A percentile compares a stretch with the other conserved stretches of the same genome.
Evolutionary conservation across 2,329 filamentous ascomycete genomes (phyloP).

Genomic region (Albifimbria verrucaria): DNA sequence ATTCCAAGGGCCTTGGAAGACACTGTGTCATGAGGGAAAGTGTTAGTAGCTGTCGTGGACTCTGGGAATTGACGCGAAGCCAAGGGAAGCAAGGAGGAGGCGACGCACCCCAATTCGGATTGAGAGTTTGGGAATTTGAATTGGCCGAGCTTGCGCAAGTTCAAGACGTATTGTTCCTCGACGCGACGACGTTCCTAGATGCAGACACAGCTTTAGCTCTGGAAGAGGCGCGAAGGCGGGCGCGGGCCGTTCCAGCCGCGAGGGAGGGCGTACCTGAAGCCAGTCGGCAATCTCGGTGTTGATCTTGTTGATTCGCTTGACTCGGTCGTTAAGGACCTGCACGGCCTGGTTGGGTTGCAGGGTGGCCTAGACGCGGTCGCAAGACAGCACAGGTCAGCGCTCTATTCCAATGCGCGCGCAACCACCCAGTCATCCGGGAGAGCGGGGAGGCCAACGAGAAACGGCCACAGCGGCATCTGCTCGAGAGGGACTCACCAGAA

Average conservation of each 20-base stretch:
- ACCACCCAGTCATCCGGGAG: not conserved
- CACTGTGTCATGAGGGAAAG: constrained; percentile 46
- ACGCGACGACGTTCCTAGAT: constrained; percentile 83
- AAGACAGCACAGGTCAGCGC: not conserved
- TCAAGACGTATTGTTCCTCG: constrained; percentile 84
- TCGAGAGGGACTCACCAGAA: constrained; percentile 79
- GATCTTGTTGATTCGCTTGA: constrained; percentile 80
- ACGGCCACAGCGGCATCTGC: too few relatives aligned
- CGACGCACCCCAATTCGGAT: constrained; percentile 79
- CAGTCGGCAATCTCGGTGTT: constrained; percentile 94
- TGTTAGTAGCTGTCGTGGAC: constrained; percentile 11
- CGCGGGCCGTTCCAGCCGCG: not conserved
- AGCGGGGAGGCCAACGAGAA: too few relatives aligned
- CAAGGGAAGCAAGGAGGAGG: not conserved
- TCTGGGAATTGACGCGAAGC: not conserved
- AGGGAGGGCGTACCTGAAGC: constrained; percentile 68
- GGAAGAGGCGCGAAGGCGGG: not conserved
- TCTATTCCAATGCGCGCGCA: not conserved
- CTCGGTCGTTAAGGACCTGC: constrained; percentile 76
- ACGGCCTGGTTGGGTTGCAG: constrained; percentile 82
- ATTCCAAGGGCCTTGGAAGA: constrained; percentile 89
- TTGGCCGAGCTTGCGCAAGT: constrained; percentile 75
- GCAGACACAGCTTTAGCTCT: not conserved
- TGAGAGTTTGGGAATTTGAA: constrained; percentile 71
- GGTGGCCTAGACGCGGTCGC: constrained; percentile 55